phyloP scores from a whole-genome alignment of 75 land plant species.

The Selaginella moellendorffii region DNA sequence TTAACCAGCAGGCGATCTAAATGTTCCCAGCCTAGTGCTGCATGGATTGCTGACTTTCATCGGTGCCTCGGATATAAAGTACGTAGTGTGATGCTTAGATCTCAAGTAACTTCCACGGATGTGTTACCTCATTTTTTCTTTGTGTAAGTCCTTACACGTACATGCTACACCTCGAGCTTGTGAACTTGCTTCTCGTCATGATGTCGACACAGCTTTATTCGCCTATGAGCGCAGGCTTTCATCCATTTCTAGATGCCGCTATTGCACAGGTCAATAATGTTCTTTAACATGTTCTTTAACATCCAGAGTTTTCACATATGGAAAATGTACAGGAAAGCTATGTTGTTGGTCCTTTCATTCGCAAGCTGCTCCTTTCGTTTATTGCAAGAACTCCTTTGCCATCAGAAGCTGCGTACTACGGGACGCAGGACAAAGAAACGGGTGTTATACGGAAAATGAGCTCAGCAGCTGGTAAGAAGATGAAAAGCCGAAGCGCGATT shows the following conservation, averaged over 20 bases:
- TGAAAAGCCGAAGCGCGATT: not conserved
- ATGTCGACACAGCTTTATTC: constrained; percentile 77
- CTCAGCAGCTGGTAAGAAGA: constrained; percentile 52
- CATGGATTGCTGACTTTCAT: constrained; percentile 40
- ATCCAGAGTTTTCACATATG: not conserved
- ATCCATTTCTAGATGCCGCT: constrained; percentile 77
- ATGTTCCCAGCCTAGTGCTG: constrained; percentile 37
- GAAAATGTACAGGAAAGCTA: constrained; percentile 33
- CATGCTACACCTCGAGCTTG: constrained; percentile 64
- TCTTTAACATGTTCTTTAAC: constrained; percentile 1
- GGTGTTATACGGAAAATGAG: constrained; percentile 62
- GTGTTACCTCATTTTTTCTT: not conserved
- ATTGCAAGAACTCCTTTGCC: constrained; percentile 34
- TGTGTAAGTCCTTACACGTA: constrained; percentile 38
- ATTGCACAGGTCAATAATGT: constrained; percentile 51
- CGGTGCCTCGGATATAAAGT: constrained; percentile 55
- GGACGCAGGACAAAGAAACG: constrained; percentile 33
- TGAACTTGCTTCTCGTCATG: constrained; percentile 53
- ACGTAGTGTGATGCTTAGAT: not conserved
- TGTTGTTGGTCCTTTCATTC: constrained; percentile 35
- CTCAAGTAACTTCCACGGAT: not conserved
- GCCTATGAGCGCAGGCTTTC: constrained; percentile 50
- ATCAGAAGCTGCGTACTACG: constrained; percentile 23
- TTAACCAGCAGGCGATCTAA: constrained; percentile 28
- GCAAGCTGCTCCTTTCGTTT: constrained; percentile 41